A percentile compares a stretch with the other conserved stretches of the same genome.
phyloP scores from a whole-genome alignment of 208 protist genomes.

The Entamoeba dispar region DNA sequence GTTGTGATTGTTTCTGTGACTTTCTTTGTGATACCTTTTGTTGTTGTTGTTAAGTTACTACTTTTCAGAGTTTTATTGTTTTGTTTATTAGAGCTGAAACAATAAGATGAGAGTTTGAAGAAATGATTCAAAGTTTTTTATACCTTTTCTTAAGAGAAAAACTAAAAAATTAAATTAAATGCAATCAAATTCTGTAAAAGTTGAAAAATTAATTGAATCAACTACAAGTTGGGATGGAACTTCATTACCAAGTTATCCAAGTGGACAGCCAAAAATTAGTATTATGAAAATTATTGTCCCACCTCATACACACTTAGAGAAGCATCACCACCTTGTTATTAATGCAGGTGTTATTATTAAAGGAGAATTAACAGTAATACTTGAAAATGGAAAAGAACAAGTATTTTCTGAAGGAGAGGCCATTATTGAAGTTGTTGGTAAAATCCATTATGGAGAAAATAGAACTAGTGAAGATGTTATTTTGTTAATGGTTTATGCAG shows the following conservation, averaged over 20 bases:
- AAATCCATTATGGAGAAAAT: background rate
- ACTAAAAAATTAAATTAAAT: too few species aligned
- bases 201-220: background rate
- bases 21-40: too few species aligned
- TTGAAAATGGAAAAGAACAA: background rate
- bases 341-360: background rate
- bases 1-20: too few species aligned
- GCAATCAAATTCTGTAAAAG: background rate
- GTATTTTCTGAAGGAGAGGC: background rate
- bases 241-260: background rate
- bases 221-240: background rate
- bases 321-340: background rate
- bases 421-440: background rate
- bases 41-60: too few species aligned
- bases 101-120: too few species aligned
- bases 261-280: background rate
- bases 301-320: background rate
- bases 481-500: background rate
- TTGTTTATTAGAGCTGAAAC: too few species aligned
- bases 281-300: background rate
- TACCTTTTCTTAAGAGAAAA: too few species aligned
- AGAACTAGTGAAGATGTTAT: background rate
- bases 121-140: too few species aligned
- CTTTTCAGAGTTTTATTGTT: too few species aligned
- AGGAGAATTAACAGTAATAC: background rate